These are phyloP conservation scores for Fremontodendron californicum DNA, from an alignment of 345 rosid species.

Conservation along the genomic window DNA sequence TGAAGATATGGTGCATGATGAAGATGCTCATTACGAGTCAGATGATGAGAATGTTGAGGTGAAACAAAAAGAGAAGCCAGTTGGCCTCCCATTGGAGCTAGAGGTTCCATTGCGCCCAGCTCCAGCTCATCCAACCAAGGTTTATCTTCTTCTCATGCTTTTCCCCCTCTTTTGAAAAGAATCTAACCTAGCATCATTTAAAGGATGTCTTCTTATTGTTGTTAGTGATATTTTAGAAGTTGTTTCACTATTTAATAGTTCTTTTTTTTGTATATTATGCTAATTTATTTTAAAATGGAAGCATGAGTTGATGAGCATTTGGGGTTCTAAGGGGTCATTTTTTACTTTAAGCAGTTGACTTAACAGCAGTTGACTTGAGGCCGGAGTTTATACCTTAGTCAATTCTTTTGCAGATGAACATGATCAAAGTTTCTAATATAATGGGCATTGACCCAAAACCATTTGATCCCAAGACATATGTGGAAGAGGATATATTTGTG, in stretches of 20 bases:
- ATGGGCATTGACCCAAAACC: constrained; percentile 95
- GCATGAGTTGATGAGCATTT: not conserved
- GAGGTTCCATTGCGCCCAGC: constrained; percentile 80
- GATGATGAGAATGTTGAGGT: constrained; percentile 77
- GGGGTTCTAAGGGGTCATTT: not conserved
- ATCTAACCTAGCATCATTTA: no score
- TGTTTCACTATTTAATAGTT: no score
- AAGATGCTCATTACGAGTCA: constrained; percentile 71
- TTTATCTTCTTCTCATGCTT: no score
- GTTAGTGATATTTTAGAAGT: no score
- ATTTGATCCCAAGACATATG: constrained; percentile 89
- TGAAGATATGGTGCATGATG: constrained; percentile 75
- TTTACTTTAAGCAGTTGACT: not conserved
- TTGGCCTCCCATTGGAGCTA: constrained; percentile 85
- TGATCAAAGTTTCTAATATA: constrained; percentile 91
- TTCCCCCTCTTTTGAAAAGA: no score
- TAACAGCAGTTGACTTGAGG: not conserved
- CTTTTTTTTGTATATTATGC: not conserved
- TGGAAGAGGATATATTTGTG: constrained; percentile 84
- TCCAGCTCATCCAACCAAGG: constrained; percentile 83
- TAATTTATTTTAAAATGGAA: not conserved
- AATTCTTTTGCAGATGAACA: constrained; percentile 67
- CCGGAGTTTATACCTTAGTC: not conserved
- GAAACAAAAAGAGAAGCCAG: constrained; percentile 78
- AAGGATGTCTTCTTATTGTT: no score